Evolutionary conservation across 495 filamentous ascomycete species (phyloP), one percentile per base, ranked within the genome.

Genomic region (Hyaloscypha finlandica): DNA sequence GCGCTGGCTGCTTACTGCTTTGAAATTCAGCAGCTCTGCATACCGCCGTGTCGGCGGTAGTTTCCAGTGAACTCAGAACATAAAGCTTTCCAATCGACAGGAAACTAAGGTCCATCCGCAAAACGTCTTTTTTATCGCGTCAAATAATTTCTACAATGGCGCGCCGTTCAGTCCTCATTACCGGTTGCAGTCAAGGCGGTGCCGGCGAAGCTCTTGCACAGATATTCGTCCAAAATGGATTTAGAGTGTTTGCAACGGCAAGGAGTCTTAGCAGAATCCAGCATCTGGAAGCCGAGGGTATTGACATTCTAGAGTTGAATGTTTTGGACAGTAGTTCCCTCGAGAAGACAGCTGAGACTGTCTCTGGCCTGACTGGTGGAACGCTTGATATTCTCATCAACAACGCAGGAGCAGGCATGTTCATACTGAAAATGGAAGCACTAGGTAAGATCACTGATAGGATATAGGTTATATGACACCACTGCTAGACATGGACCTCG

Each of bases 401-500:
- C 12, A 37, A 37, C 3, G 35, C 35, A 8, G 35, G 35, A 12
- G 35, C 35, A 37, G 35, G 35, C 12, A 37, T 8, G 12, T 6
- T 37, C 35, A 37, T 8, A 6, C 4, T 37, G 8, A 37, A 37
- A 8, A 1, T 3, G 0, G 12, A 37, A 37, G 12, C 12, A 20
- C 76, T 87, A 9, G 71, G 86, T 60, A 86, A 86, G 68, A 86
- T 85, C 64, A 81, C 84, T 59, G 35, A 37, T 6, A 12, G 83
- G 80, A 30, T 58, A 20, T 62, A 30, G 51, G 32, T 57, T 67
- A 77, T 70, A 64, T 71, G 67, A 80, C 80, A 74, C 81, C 77
- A 9, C 71, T 83, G 51, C 37, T 79, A 0, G 85, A 88, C 68
- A 68, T 79, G 6, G 73, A 76, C 54, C 61, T 85, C 5, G 78